phyloP scores from a whole-genome alignment of 139 green algal genomes.

The Chlorella vulgaris region DNA sequence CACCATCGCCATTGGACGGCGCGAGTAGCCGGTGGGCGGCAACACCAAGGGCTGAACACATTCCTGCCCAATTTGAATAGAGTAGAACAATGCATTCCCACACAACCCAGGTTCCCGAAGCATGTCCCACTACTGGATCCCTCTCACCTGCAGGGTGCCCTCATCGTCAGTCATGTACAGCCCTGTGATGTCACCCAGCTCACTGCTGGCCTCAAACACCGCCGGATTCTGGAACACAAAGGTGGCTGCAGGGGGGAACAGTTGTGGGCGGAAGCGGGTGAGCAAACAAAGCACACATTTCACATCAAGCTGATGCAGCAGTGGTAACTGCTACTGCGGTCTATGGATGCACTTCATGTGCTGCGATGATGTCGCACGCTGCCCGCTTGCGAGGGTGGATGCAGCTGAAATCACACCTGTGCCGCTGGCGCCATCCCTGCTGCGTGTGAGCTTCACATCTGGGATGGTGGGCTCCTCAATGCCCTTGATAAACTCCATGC shows the following conservation, averaged over 20 bases:
- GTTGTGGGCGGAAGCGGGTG: neutral
- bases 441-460: slow-evolving; percentile 90
- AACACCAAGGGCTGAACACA: too few species aligned
- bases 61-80: too few species aligned
- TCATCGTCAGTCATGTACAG: slow-evolving; percentile 98
- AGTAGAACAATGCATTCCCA: too few species aligned
- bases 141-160: slow-evolving; percentile 50
- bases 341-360: too few species aligned
- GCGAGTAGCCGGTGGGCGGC: too few species aligned
- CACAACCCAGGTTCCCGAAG: too few species aligned
- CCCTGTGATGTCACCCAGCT: slow-evolving; percentile 94
- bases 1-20: too few species aligned
- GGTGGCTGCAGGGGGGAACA: slow-evolving; percentile 58
- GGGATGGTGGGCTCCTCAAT: slow-evolving; percentile 89
- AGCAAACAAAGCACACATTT: too few species aligned
- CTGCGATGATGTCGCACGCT: neutral
- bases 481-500: slow-evolving; percentile 93
- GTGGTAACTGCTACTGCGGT: too few species aligned
- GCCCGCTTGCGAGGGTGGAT: too few species aligned
- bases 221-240: slow-evolving; percentile 93
- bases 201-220: slow-evolving; percentile 87
- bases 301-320: too few species aligned
- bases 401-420: slow-evolving; percentile 33
- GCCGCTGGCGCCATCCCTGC: slow-evolving; percentile 82
- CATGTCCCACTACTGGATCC: too few species aligned